Conservation (phyloP, 352 stramenopile genomes). For the Phytopythium chamaehyphon region DNA sequence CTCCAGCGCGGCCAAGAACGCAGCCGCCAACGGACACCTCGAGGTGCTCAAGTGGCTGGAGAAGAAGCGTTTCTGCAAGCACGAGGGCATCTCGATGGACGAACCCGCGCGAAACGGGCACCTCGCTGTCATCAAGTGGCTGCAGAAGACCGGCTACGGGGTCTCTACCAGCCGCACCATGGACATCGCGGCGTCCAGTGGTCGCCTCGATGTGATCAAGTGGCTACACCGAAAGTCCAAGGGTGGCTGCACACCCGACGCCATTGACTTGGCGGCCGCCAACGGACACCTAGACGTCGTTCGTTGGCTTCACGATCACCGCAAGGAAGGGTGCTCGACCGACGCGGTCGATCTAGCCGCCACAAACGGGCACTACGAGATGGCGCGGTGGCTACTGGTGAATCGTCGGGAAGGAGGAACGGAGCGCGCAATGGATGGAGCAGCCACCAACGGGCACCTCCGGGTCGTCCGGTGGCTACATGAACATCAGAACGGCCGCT, state of each 20-base stretch:
- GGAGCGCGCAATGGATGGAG: conserved; percentile 29
- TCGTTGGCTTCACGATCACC: conserved; percentile 24
- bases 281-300: conserved; percentile 31
- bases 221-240: conserved; percentile 27
- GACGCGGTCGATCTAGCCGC: conserved; percentile 27
- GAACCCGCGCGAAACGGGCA: conserved; percentile 13
- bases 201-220: conserved; percentile 20
- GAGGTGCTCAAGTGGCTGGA: conserved; percentile 31
- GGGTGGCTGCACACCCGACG: conserved; percentile 13
- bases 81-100: conserved; percentile 19
- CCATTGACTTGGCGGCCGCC: conserved; percentile 39
- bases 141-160: conserved; percentile 20
- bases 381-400: conserved; percentile 27
- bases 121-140: conserved; percentile 27
- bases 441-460: conserved; percentile 27
- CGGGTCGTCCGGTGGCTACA: conserved; percentile 30
- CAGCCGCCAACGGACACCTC: conserved; percentile 17
- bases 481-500: conserved; percentile 9
- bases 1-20: conserved; percentile 16
- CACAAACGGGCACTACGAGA: conserved; percentile 16
- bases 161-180: conserved; percentile 20
- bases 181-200: conserved; percentile 18
- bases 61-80: conserved; percentile 19
- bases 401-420: conserved; percentile 27
- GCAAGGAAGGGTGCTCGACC: conserved; percentile 13